A percentile compares a stretch with the other conserved stretches of the same genome.
Evolutionary conservation across 768 basidiomycete species (phyloP).

Genomic region (Termitomyces sp.): DNA sequence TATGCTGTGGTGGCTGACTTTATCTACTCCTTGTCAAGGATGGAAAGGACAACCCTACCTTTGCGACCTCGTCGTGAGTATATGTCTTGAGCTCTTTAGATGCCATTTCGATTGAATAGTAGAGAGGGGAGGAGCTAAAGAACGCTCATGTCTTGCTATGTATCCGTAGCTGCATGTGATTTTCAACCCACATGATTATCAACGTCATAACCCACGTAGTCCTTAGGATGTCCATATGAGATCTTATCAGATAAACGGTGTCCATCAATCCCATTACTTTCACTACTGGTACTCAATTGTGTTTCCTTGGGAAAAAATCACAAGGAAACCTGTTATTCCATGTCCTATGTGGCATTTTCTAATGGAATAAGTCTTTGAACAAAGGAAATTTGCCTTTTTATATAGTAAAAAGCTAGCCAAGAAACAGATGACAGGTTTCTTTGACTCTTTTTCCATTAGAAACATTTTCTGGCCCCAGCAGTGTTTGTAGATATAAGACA

Average conservation of each 20-base stretch:
- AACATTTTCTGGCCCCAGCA: too few species aligned
- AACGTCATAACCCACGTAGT: not conserved
- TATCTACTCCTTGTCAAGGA: not conserved
- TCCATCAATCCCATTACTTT: not conserved
- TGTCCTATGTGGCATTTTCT: too few species aligned
- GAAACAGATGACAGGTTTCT: too few species aligned
- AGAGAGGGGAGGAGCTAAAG: not conserved
- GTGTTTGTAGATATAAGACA: not conserved
- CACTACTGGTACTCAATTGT: too few species aligned
- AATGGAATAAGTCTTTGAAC: too few species aligned
- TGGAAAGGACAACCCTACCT: constrained; percentile 25
- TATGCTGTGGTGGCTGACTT: constrained; percentile 48
- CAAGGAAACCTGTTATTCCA: too few species aligned
- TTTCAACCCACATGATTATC: not conserved
- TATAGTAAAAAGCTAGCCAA: too few species aligned
- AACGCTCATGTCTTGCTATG: too few species aligned
- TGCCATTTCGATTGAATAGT: constrained; percentile 21
- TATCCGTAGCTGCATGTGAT: constrained; percentile 11
- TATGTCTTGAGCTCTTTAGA: constrained; percentile 34
- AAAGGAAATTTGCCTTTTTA: too few species aligned
- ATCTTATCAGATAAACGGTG: not conserved
- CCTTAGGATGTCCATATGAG: too few species aligned
- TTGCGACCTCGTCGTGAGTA: constrained; percentile 40
- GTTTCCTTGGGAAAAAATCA: too few species aligned
- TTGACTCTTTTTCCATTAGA: too few species aligned